Evolutionary conservation across 176 grass and related monocot genomes (phyloP).

Genomic region (Phragmites australis): DNA sequence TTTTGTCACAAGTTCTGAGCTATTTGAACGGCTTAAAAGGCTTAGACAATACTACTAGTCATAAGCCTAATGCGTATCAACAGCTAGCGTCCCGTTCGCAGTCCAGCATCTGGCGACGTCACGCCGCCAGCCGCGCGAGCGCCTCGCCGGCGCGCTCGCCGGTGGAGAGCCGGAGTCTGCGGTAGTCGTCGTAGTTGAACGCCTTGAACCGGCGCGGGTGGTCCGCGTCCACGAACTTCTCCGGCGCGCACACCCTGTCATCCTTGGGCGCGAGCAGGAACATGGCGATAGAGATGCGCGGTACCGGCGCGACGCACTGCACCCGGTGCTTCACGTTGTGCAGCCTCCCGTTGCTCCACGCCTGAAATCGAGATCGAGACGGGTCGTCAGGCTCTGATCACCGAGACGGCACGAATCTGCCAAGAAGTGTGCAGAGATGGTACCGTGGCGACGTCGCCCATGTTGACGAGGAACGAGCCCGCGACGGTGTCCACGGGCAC

Average conservation of each 20-base stretch:
- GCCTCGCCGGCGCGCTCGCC: conserved; percentile 65
- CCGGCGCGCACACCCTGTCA: conserved; percentile 59
- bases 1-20: neutral
- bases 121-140: conserved; percentile 45
- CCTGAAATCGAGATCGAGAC: conserved; percentile 30
- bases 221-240: conserved; percentile 44
- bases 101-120: neutral
- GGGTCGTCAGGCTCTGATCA: neutral
- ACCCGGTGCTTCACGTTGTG: conserved; percentile 82
- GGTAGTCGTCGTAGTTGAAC: conserved; percentile 62
- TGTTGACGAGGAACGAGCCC: conserved; percentile 68
- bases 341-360: conserved; percentile 80
- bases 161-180: conserved; percentile 58
- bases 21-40: neutral
- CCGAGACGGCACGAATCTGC: neutral
- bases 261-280: conserved; percentile 85
- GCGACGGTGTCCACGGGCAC: conserved; percentile 48
- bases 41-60: neutral
- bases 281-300: conserved; percentile 74
- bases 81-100: neutral
- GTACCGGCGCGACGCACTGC: conserved; percentile 62
- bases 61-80: neutral
- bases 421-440: neutral
- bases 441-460: conserved; percentile 82
- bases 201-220: conserved; percentile 58